Conservation (phyloP, 805 yeast genomes). For the Sugiyamaella marilandica region DNA sequence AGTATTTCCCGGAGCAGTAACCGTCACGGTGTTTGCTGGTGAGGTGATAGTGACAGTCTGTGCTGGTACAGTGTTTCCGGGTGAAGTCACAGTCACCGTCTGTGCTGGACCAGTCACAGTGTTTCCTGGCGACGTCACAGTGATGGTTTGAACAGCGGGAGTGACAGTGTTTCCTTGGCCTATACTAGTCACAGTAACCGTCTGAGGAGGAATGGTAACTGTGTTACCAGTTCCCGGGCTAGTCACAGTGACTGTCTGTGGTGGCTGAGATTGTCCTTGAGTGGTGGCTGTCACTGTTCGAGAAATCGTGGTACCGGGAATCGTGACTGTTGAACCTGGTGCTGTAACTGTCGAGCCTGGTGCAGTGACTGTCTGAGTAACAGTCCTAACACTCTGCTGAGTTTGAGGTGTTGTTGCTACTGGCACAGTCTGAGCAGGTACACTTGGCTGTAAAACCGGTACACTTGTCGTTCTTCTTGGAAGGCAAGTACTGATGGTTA, state of each 20-base stretch:
- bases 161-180: conserved; percentile 6
- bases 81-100: conserved; percentile 9
- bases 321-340: not conserved
- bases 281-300: conserved; percentile 6
- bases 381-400: not conserved
- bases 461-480: conserved; percentile 16
- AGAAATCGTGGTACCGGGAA: conserved; percentile 1
- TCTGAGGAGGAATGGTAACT: conserved; percentile 20
- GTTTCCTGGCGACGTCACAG: not conserved
- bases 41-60: conserved; percentile 11
- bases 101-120: not conserved
- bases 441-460: conserved; percentile 6
- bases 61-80: not conserved
- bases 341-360: conserved; percentile 6
- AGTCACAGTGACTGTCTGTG: conserved; percentile 9
- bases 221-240: conserved; percentile 17
- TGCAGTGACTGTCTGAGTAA: conserved; percentile 10
- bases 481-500: conserved; percentile 21
- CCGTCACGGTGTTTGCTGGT: conserved; percentile 9
- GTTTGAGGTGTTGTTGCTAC: not conserved
- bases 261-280: not conserved
- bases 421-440: conserved; percentile 4
- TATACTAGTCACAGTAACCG: not conserved
- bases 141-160: not conserved
- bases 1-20: conserved; percentile 23